Base-by-base conservation (phyloP, 1,284 basidiomycete species). In the Rhodotorula sp. region DNA sequence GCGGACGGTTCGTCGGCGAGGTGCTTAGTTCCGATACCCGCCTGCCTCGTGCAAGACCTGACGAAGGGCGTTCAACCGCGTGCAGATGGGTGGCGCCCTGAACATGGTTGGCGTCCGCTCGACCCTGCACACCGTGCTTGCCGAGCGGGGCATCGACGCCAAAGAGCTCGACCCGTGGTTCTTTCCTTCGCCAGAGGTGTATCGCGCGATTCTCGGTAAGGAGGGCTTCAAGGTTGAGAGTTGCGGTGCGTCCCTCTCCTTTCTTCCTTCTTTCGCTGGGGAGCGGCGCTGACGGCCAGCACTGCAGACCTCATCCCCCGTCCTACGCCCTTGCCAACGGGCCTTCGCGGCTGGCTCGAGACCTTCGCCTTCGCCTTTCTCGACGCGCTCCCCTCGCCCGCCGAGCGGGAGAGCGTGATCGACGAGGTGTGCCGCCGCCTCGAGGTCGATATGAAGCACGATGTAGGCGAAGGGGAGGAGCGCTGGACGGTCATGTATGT, bases 141-240 rank as follows among this genome's bases (percentile, higher is more conserved):
- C 81, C 61, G 81, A 82, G n/a, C 83, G 85, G 29, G 89, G 89
- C 0, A 81, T 87, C 61, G 84, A 92, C 78, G 86, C 90, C 9
- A 78, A 81, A 6, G 75, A 80, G 13, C 79, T 87, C 37, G 91
- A 94, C 79, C 91, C 91, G 0, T 94, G 91, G 91, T 92, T 88
- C 81, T 93, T 91, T 78, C 91, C 92, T 1, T 88, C 89, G 0
- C 83, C 84, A 8, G 84, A 85, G 53, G 87, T 89, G 72, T 92
- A 93, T 80, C 81, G 80, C 44, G 82, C 83, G 77, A 89, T 58
- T 41, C 54, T 58, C 48, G 67, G 67, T 36, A 46, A 34, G 12
- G 44, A 56, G 17, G 62, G 66, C 25, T 74, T 74, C 58, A 15
- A 51, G 2, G 75, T 76, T 57, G 72, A 76, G 60, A 59, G 9